Conservation (phyloP, 108 stramenopile genomes). For the Cyclotella distinguenda region DNA sequence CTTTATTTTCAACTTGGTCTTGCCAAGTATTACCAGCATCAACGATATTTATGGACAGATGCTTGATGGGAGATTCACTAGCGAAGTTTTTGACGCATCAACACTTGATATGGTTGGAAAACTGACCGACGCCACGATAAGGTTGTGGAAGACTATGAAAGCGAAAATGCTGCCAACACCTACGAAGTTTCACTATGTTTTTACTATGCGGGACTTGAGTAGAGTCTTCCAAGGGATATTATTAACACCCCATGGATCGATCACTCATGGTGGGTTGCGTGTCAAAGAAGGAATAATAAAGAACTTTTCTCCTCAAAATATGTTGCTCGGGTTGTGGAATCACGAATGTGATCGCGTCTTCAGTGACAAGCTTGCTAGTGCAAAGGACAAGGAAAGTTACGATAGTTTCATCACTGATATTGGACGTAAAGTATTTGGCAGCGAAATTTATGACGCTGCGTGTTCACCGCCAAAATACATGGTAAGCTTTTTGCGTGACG, state of each 20-base stretch:
- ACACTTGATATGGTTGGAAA: constrained; percentile 59
- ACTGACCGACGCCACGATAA: constrained; percentile 82
- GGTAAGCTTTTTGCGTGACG: constrained; percentile 90
- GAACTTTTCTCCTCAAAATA: constrained; percentile 53
- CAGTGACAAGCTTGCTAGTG: constrained; percentile 82
- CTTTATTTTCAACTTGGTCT: constrained; percentile 88
- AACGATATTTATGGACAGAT: constrained; percentile 95
- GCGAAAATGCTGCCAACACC: constrained; percentile 90
- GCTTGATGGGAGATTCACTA: constrained; percentile 75
- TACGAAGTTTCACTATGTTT: constrained; percentile 92
- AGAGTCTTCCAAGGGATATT: constrained; percentile 91
- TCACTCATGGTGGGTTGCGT: constrained; percentile 63
- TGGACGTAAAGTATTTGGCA: constrained; percentile 53
- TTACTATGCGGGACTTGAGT: constrained; percentile 90
- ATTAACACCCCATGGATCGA: constrained; percentile 79
- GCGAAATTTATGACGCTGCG: constrained; percentile 35
- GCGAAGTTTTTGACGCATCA: constrained; percentile 51
- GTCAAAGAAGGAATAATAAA: constrained; percentile 45
- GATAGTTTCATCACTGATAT: constrained; percentile 58
- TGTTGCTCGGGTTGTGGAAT: constrained; percentile 76
- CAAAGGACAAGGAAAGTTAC: constrained; percentile 82
- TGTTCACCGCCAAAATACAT: constrained; percentile 62
- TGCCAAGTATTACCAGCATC: constrained; percentile 87
- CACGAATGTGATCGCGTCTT: constrained; percentile 92
- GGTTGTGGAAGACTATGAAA: constrained; percentile 80